phyloP scores from a whole-genome alignment of 2,329 filamentous ascomycete species.

The Fusarium coicis region DNA sequence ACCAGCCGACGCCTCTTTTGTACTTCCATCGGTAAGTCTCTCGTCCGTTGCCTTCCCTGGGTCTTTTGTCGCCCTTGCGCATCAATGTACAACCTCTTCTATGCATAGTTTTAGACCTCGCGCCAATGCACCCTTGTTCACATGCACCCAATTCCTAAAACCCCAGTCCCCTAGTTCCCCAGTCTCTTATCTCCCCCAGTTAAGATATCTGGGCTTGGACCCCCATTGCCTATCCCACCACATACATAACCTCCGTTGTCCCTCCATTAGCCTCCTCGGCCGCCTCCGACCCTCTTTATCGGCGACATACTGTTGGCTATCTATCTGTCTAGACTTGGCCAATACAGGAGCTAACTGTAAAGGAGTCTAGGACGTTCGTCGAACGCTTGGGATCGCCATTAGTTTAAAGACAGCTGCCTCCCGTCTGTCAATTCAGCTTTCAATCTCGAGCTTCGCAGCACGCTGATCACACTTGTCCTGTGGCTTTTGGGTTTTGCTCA shows the following conservation, averaged over 20 bases:
- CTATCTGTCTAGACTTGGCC: conserved; percentile 1
- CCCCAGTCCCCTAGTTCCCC: conserved; percentile 27
- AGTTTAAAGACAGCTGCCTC: conserved; percentile 28
- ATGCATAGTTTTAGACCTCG: conserved; percentile 6
- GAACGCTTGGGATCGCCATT: not conserved
- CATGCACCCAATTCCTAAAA: conserved; percentile 7
- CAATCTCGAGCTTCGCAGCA: conserved; percentile 5
- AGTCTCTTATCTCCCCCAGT: conserved; percentile 36
- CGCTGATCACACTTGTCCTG: not conserved
- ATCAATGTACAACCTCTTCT: conserved; percentile 24
- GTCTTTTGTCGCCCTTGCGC: conserved; percentile 3
- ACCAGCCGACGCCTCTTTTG: conserved; percentile 17
- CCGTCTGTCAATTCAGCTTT: conserved; percentile 1
- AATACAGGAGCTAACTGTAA: conserved; percentile 25
- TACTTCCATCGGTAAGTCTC: conserved; percentile 29
- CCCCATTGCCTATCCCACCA: conserved; percentile 31
- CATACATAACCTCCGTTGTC: conserved; percentile 31
- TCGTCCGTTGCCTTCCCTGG: conserved; percentile 4
- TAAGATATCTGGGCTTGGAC: conserved; percentile 29
- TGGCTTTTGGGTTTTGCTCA: conserved; percentile 8
- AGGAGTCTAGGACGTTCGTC: conserved; percentile 19
- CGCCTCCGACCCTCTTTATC: conserved; percentile 31
- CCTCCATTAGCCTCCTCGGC: conserved; percentile 5
- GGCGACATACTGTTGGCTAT: conserved; percentile 27
- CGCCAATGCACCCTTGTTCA: conserved; percentile 15